Percentiles rank a stretch among this genome's conserved stretches.
These are phyloP conservation scores for Pyrenophora graminea DNA, from an alignment of 2,329 filamentous ascomycete species.

Conservation along the genomic window DNA sequence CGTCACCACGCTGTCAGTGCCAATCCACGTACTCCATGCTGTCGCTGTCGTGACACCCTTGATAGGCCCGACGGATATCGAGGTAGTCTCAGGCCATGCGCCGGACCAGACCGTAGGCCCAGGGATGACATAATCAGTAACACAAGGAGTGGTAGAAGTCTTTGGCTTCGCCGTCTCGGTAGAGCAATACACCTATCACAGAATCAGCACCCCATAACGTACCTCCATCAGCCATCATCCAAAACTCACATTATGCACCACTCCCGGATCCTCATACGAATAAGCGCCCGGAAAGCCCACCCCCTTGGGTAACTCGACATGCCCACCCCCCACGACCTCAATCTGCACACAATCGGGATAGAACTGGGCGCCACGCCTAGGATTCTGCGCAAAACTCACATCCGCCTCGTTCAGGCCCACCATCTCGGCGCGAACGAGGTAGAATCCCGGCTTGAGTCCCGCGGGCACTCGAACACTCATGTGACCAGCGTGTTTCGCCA, in stretches of 20 bases:
- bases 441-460: conserved; percentile 46
- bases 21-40: conserved; percentile 39
- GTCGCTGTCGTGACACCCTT: conserved; percentile 32
- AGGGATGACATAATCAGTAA: conserved; percentile 47
- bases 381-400: conserved; percentile 33
- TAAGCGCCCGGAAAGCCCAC: conserved; percentile 54
- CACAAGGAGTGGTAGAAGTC: conserved; percentile 28
- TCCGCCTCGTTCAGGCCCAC: conserved; percentile 50
- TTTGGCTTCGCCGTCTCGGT: conserved; percentile 36
- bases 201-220: background rate
- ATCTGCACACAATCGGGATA: conserved; percentile 51
- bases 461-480: conserved; percentile 42
- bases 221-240: background rate
- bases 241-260: conserved; percentile 42
- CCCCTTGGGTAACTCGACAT: conserved; percentile 36
- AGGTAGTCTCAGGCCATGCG: conserved; percentile 40
- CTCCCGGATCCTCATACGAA: conserved; percentile 41
- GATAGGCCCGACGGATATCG: conserved; percentile 35
- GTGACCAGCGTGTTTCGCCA: conserved; percentile 27
- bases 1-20: conserved; percentile 26
- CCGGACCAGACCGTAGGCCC: conserved; percentile 47
- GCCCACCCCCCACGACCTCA: conserved; percentile 41
- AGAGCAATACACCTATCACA: conserved; percentile 40
- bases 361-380: conserved; percentile 45
- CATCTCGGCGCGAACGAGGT: conserved; percentile 51